Evolutionary conservation across 2,329 filamentous ascomycete species (phyloP).

Genomic region (Coniochaeta prunicola): DNA sequence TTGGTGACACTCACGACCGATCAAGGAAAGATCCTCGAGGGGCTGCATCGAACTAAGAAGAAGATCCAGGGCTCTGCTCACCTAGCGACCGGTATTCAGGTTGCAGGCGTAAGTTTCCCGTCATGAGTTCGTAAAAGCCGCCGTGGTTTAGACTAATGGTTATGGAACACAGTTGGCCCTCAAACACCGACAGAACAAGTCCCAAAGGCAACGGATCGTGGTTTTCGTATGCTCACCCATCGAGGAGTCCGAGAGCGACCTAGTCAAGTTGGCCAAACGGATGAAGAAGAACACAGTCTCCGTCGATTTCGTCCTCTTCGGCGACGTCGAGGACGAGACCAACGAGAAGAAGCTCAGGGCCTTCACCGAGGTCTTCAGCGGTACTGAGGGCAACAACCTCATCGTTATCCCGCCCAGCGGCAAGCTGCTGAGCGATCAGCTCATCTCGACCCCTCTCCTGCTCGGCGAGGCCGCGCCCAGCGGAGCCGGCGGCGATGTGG

Average conservation of each 20-base stretch:
- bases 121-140: not conserved
- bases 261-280: constrained; percentile 87
- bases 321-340: constrained; percentile 84
- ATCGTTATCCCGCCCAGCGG: constrained; percentile 86
- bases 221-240: constrained; percentile 94
- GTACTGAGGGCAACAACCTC: constrained; percentile 83
- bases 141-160: not conserved
- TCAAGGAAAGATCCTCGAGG: constrained; percentile 89
- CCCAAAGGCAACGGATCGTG: constrained; percentile 92
- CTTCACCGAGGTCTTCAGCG: constrained; percentile 91
- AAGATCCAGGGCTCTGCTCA: constrained; percentile 89
- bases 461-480: constrained; percentile 70
- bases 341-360: constrained; percentile 86
- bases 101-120: constrained; percentile 69
- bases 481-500: constrained; percentile 48
- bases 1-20: constrained; percentile 94
- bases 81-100: constrained; percentile 88
- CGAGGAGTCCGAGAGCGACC: constrained; percentile 78
- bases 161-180: constrained; percentile 66
- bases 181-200: constrained; percentile 97
- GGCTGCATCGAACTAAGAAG: constrained; percentile 77
- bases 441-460: constrained; percentile 83
- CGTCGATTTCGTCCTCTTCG: constrained; percentile 92
- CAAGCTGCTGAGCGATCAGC: constrained; percentile 85
- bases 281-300: constrained; percentile 98